Conservation (phyloP, 495 filamentous ascomycete genomes). For the Xylaria curta region DNA sequence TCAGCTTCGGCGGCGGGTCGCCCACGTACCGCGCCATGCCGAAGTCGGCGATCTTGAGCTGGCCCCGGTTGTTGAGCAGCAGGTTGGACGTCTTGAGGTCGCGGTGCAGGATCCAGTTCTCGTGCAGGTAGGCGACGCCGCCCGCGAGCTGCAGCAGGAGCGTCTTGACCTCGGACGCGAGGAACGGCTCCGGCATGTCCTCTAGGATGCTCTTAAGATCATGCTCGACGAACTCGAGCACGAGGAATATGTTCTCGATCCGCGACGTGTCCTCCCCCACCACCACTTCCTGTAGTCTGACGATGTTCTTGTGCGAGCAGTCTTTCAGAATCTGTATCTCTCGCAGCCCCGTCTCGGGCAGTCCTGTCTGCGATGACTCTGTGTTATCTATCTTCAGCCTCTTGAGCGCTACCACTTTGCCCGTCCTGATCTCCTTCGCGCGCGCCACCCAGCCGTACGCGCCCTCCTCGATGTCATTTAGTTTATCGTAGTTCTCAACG, state of each 20-base stretch:
- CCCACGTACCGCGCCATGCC: slow-evolving; percentile 94
- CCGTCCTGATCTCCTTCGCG: slow-evolving; percentile 78
- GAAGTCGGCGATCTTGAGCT: slow-evolving; percentile 96
- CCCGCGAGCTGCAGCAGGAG: slow-evolving; percentile 82
- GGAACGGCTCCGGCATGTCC: slow-evolving; percentile 92
- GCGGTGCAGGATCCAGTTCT: slow-evolving; percentile 92
- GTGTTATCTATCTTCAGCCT: slow-evolving; percentile 88
- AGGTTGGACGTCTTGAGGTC: slow-evolving; percentile 98
- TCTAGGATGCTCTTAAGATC: slow-evolving; percentile 94
- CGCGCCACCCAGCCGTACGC: slow-evolving; percentile 94
- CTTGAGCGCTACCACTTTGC: slow-evolving; percentile 91
- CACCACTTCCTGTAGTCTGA: slow-evolving; percentile 80
- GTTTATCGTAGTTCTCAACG: slow-evolving; percentile 86
- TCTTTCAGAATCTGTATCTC: slow-evolving; percentile 71
- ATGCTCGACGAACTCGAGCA: slow-evolving; percentile 98
- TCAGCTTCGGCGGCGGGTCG: slow-evolving; percentile 82
- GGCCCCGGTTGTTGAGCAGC: slow-evolving; percentile 92
- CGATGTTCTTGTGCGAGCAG: slow-evolving; percentile 59
- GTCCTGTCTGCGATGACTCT: slow-evolving; percentile 68
- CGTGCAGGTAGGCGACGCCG: slow-evolving; percentile 86
- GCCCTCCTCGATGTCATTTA: slow-evolving; percentile 98
- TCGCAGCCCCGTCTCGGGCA: slow-evolving; percentile 89
- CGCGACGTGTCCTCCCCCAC: slow-evolving; percentile 70
- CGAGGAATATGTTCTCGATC: slow-evolving; percentile 86
- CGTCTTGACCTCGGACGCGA: slow-evolving; percentile 91